phyloP scores from a whole-genome alignment of 192 early-diverging fungal genomes.

The Linderina pennispora region DNA sequence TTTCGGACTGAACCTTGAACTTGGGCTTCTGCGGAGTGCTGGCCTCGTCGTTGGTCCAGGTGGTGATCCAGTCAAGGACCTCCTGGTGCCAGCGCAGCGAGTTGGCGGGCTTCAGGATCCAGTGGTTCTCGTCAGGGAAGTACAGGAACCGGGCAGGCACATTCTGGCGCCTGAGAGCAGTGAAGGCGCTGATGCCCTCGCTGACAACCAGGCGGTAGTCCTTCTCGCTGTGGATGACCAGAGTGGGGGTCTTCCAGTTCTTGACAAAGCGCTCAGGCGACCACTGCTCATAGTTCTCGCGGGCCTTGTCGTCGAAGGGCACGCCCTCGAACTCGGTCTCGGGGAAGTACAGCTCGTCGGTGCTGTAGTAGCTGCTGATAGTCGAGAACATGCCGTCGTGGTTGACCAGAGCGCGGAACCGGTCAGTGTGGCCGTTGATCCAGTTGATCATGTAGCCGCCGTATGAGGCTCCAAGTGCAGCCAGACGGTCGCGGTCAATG shows the following conservation, averaged over 20 bases:
- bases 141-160: slow-evolving; percentile 64
- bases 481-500: slow-evolving; percentile 55
- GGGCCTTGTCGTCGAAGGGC: slow-evolving; percentile 53
- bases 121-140: slow-evolving; percentile 75
- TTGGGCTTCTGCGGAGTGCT: too few relatives aligned
- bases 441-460: slow-evolving; percentile 87
- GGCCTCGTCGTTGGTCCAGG: too few relatives aligned
- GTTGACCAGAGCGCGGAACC: slow-evolving; percentile 68
- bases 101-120: slow-evolving; percentile 73
- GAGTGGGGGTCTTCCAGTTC: slow-evolving; percentile 72
- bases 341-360: slow-evolving; percentile 73
- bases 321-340: slow-evolving; percentile 64
- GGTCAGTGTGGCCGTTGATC: slow-evolving; percentile 73
- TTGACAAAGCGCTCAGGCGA: slow-evolving; percentile 64
- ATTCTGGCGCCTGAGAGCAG: slow-evolving; percentile 66
- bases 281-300: slow-evolving; percentile 59
- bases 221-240: slow-evolving; percentile 68
- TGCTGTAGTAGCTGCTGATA: slow-evolving; percentile 57
- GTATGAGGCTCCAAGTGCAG: slow-evolving; percentile 69
- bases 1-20: too few relatives aligned
- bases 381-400: slow-evolving; percentile 80
- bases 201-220: slow-evolving; percentile 64
- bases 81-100: slow-evolving; percentile 67
- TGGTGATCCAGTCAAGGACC: slow-evolving; percentile 57
- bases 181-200: slow-evolving; percentile 70